phyloP scores from a whole-genome alignment of 1,284 basidiomycete species.

The Pascua guehoae region DNA sequence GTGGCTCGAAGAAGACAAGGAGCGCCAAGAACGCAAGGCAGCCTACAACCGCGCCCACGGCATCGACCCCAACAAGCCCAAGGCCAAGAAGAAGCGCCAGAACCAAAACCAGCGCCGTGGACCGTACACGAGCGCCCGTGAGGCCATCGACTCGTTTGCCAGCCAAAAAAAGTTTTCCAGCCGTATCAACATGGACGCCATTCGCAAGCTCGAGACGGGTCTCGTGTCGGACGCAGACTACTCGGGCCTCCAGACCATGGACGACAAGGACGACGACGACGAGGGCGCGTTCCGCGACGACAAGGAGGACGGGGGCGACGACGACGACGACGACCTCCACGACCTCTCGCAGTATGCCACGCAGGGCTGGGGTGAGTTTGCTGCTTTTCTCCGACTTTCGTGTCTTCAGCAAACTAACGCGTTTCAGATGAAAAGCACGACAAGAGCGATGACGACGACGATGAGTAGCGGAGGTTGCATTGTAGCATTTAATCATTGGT shows the following conservation, averaged over 20 bases:
- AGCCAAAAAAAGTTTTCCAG: constrained; percentile 39
- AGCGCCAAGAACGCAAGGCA: constrained; percentile 31
- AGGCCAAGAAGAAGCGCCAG: constrained; percentile 13
- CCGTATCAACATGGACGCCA: constrained; percentile 38
- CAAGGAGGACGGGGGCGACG: constrained; percentile 8
- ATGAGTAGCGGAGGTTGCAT: background rate
- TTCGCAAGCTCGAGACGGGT: constrained; percentile 24
- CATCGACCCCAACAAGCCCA: constrained; percentile 27
- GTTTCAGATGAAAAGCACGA: constrained; percentile 7
- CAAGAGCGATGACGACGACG: constrained; percentile 6
- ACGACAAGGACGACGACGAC: constrained; percentile 24
- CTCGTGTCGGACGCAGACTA: constrained; percentile 4
- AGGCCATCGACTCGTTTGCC: constrained; percentile 35
- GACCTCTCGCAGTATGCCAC: background rate
- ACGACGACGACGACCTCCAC: constrained; percentile 5
- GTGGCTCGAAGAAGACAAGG: constrained; percentile 81
- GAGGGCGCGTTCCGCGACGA: constrained; percentile 1
- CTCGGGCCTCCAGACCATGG: constrained; percentile 22
- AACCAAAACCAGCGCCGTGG: constrained; percentile 26
- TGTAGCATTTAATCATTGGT: background rate
- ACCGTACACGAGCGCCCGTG: constrained; percentile 31
- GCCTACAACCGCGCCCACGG: constrained; percentile 27
- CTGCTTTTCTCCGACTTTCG: background rate
- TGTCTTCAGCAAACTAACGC: background rate
- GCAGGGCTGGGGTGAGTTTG: background rate